Evolutionary conservation across 2,329 filamentous ascomycete species (phyloP).

Genomic region (Exophiala oligosperma): DNA sequence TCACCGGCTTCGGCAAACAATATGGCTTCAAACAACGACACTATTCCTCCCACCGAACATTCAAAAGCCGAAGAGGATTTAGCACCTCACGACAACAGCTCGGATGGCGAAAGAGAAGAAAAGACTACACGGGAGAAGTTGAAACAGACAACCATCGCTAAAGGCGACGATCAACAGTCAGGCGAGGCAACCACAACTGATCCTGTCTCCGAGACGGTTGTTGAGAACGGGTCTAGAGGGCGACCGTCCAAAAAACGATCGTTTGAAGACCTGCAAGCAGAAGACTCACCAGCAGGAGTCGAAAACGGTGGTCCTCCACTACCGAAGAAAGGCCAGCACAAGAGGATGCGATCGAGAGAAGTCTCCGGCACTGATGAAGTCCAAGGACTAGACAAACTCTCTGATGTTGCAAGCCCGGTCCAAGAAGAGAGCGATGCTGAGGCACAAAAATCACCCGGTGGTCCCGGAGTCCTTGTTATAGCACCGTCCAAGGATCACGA

Average conservation of each 20-base stretch:
- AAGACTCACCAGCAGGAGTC: slow-evolving; percentile 28
- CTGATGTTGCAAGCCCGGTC: slow-evolving; percentile 24
- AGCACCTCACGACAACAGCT: slow-evolving; percentile 19
- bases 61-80: slow-evolving; percentile 9
- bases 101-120: slow-evolving; percentile 45
- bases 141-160: slow-evolving; percentile 61
- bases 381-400: slow-evolving; percentile 16
- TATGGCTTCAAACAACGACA: slow-evolving; percentile 13
- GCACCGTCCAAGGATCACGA: slow-evolving; percentile 18
- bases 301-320: slow-evolving; percentile 25
- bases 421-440: slow-evolving; percentile 28
- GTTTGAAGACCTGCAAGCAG: slow-evolving; percentile 41
- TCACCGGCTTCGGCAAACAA: background rate
- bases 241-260: slow-evolving; percentile 43
- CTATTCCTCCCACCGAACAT: background rate
- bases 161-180: slow-evolving; percentile 18
- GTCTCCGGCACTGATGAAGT: slow-evolving; percentile 23
- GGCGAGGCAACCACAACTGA: slow-evolving; percentile 27
- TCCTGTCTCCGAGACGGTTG: slow-evolving; percentile 24
- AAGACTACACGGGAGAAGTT: slow-evolving; percentile 61
- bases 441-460: slow-evolving; percentile 27
- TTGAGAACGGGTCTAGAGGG: slow-evolving; percentile 33
- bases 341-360: slow-evolving; percentile 37
- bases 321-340: slow-evolving; percentile 31
- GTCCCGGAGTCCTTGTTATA: slow-evolving; percentile 25